These are phyloP conservation scores for Aspergillus biplanus DNA, from an alignment of 495 filamentous ascomycete genomes.

Conservation along the genomic window DNA sequence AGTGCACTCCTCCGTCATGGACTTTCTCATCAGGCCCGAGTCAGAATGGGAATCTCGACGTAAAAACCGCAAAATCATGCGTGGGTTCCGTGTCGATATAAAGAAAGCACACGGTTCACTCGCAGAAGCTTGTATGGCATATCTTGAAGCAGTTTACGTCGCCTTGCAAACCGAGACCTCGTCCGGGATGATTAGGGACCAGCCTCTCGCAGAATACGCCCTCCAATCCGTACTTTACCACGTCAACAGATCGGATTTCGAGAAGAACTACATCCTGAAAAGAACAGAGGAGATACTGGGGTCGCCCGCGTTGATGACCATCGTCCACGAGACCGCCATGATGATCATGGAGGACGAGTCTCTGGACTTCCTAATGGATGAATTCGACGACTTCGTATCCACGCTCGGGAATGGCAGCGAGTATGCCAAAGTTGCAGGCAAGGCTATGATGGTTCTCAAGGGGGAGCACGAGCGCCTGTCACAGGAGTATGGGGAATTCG, in stretches of 20 bases:
- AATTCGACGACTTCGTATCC: neutral
- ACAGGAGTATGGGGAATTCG: neutral
- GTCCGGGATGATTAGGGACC: neutral
- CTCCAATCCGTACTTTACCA: neutral
- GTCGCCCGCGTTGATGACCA: neutral
- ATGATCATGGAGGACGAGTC: neutral
- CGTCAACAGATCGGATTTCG: neutral
- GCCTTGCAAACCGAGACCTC: neutral
- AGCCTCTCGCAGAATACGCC: neutral
- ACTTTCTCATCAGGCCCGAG: neutral
- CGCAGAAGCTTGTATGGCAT: neutral
- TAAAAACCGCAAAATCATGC: neutral
- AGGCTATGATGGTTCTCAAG: neutral
- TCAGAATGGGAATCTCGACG: neutral
- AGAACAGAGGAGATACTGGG: neutral
- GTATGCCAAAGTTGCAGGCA: neutral
- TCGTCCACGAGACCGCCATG: neutral
- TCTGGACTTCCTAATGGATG: neutral
- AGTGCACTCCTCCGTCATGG: neutral
- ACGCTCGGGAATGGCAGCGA: neutral
- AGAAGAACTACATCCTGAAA: neutral
- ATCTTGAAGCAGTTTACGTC: neutral
- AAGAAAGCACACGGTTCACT: neutral
- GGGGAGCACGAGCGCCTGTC: neutral
- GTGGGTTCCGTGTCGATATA: neutral